Base-by-base conservation (phyloP, 2,329 filamentous ascomycete genomes). In the Trichoderma aggressivum region DNA sequence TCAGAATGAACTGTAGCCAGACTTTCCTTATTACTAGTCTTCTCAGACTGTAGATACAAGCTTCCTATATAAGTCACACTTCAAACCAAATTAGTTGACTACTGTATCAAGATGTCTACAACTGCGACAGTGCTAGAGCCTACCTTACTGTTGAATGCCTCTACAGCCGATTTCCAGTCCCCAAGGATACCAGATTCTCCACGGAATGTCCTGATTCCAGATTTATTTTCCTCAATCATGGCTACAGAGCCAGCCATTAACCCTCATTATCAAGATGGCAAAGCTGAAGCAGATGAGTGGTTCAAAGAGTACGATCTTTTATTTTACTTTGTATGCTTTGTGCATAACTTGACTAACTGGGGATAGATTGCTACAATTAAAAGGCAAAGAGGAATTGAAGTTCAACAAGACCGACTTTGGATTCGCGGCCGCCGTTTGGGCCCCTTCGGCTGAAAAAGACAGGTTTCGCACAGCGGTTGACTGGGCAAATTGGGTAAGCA, bases 381-480 rank as follows among this genome's bases (percentile, higher is more conserved):
- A 0, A 14, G 55, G 55, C 5, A 58, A 58, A 58, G 55, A 18
- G 6, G 55, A 58, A 10, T 7, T 11, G 28, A 58, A n/a, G 16
- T 58, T 58, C 18, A 58, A 58, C 26, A 58, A 58, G 55, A 58
- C 55, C 7, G 55, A 58, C 10, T 58, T 58, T n/a, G 55, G 55
- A 8, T 58, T 58, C 11, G 55, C 55, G 5, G 16, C 55, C 5
- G 55, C 55, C n/a, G 26, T 58, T n/a, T 58, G 55, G 55, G 55
- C 55, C 8, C 55, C 55, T 32, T 58, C 28, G 0, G 55, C 55
- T 11, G 55, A 58, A 14, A 58, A 32, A 11, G 10, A 58, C 18
- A 32, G 55, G 1, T 58, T 58, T 30, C 55, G 55, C 28, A 58
- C 55, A 21, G 55, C 16, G 3, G 55, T 58, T 28, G 55, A 58